A percentile compares a stretch with the other conserved stretches of the same genome.
Evolutionary conservation across 192 early-diverging fungal genomes (phyloP).

Genomic region (Chytriomyces hyalinus): DNA sequence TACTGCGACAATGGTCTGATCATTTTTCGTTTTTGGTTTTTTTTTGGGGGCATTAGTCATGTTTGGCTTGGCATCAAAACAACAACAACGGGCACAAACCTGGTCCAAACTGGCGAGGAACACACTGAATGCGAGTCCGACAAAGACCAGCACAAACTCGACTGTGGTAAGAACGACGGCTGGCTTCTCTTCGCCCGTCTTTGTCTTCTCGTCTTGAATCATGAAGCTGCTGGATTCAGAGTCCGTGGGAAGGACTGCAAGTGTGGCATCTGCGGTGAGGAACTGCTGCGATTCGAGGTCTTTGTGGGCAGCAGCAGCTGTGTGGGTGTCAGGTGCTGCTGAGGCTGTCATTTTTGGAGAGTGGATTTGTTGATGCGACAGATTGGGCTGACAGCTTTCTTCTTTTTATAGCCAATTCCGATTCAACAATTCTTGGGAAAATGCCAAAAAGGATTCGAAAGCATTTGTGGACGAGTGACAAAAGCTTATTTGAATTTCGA

Average conservation of each 20-base stretch:
- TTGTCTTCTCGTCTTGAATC: not conserved
- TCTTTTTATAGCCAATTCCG: too few relatives aligned
- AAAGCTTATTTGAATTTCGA: too few relatives aligned
- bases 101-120: slow-evolving; percentile 50
- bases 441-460: too few relatives aligned
- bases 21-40: not conserved
- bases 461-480: too few relatives aligned
- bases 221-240: too few relatives aligned
- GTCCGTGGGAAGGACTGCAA: too few relatives aligned
- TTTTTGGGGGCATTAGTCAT: not conserved
- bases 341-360: not conserved
- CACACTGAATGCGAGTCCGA: slow-evolving; percentile 42
- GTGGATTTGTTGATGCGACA: too few relatives aligned
- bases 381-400: too few relatives aligned
- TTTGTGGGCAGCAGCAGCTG: not conserved
- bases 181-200: slow-evolving; percentile 5
- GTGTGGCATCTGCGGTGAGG: too few relatives aligned
- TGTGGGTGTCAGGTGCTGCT: not conserved
- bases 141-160: slow-evolving; percentile 34
- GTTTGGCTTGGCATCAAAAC: not conserved
- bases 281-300: not conserved
- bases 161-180: slow-evolving; percentile 13
- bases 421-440: too few relatives aligned
- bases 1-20: slow-evolving; percentile 53
- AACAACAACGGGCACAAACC: not conserved